Base-by-base conservation (phyloP, 2,329 filamentous ascomycete species). In the Aspergillus puulaauensis region DNA sequence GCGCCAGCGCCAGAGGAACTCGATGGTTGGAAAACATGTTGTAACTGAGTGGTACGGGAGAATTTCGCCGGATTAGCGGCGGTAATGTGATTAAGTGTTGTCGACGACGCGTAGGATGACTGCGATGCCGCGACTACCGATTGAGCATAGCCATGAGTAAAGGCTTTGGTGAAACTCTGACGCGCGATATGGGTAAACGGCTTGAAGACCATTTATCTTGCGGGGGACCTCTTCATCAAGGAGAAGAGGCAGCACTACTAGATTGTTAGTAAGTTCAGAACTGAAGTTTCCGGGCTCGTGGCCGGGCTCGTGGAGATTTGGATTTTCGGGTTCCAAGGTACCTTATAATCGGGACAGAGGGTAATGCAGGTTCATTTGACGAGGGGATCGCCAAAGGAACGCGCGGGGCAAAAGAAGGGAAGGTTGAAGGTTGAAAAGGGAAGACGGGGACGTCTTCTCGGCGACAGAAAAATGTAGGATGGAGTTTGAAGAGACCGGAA, bases 281-380 rank as follows among this genome's bases (percentile, higher is more conserved):
- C 35, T 14, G 12, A 37, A n/a, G 14, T 15, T 37, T 37, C 35
- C 35, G 35, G 35, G 37, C 53, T 23, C 52, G 8, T 50, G 45
- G 27, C 27, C 27, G 27, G 27, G 4, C 8, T 31, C 27, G 27
- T 31, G 27, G 27, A 31, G 9, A 31, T 31, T 31, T 31, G 27
- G 8, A 31, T 11, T 31, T 48, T n/a, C 35, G 52, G 27, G 19
- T 31, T 27, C 27, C 23, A 19, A 17, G 12, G 79, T 84, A 91
- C 88, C 81, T 81, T 81, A 77, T 83, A 82, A 81, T 80, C 83
- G 78, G 80, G 78, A 76, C 80, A 73, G 75, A 81, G 79, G 79
- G 79, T 79, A 80, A 81, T 93, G 91, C 93, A 97, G 91, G 91
- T 95, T 96, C 93, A 96, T 96, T 91, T 93, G 91, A 96, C 91